Evolutionary conservation across 2,329 filamentous ascomycete species (phyloP).

Genomic region (Fusarium phyllophilum): DNA sequence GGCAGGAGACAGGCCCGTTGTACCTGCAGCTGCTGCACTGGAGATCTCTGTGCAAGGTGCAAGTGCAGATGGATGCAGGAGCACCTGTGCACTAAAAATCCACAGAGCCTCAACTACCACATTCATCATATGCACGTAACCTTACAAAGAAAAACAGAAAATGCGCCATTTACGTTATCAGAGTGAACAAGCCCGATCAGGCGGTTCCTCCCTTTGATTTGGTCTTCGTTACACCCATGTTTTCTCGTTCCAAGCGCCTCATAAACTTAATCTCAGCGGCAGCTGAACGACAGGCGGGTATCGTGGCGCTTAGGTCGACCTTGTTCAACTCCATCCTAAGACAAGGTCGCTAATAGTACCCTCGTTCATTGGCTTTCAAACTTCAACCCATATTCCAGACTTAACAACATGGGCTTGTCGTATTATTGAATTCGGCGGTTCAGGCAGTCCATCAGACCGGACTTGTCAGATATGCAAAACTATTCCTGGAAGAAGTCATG

Average conservation of each 20-base stretch:
- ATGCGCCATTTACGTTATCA: constrained; percentile 5
- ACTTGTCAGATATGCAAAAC: neutral
- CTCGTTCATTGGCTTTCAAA: constrained; percentile 22
- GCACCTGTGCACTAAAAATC: constrained; percentile 4
- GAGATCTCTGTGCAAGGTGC: constrained; percentile 16
- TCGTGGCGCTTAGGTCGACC: constrained; percentile 35
- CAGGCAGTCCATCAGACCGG: neutral
- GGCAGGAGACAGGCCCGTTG: neutral
- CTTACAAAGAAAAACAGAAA: neutral
- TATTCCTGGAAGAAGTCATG: neutral
- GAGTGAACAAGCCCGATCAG: neutral
- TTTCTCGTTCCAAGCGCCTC: neutral
- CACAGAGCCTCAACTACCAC: constrained; percentile 1
- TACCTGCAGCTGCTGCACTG: constrained; percentile 9
- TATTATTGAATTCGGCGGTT: constrained; percentile 2
- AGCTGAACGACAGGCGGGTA: constrained; percentile 14
- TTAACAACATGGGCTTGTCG: neutral
- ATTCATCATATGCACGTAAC: neutral
- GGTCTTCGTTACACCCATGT: neutral
- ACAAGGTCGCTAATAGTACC: constrained; percentile 12
- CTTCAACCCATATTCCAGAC: neutral
- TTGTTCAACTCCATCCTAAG: neutral
- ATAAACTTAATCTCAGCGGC: constrained; percentile 6
- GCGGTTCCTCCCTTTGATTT: neutral
- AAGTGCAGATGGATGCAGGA: constrained; percentile 3